Percentiles rank a stretch among this genome's conserved stretches.
phyloP scores from a whole-genome alignment of 495 filamentous ascomycete genomes.

The Sphaerosporella brunnea region DNA sequence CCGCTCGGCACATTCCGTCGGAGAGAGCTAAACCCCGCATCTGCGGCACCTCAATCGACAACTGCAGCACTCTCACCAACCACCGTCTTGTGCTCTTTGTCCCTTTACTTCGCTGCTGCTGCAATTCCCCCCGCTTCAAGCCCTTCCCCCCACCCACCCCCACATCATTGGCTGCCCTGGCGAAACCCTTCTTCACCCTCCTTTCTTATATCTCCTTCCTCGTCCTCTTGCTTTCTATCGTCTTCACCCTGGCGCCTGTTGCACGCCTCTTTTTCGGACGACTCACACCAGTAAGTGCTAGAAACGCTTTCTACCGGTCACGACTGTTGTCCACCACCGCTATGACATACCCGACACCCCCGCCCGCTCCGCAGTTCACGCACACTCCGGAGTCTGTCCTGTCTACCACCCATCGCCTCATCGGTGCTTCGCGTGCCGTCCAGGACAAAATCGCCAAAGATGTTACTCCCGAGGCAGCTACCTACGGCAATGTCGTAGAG shows the following conservation, averaged over 20 bases:
- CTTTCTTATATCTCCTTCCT: conserved; percentile 7
- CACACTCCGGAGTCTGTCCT: conserved; percentile 62
- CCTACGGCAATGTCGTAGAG: conserved; percentile 46
- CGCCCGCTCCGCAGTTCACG: conserved; percentile 53
- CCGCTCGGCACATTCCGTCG: too few relatives aligned
- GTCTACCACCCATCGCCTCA: conserved; percentile 56
- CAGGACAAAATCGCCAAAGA: conserved; percentile 58
- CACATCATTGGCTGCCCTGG: too few relatives aligned
- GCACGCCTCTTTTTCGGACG: conserved; percentile 28
- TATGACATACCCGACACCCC: conserved; percentile 41
- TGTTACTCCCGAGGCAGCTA: conserved; percentile 45
- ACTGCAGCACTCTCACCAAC: too few relatives aligned
- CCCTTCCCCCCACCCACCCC: background rate
- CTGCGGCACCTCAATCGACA: background rate
- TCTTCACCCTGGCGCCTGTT: conserved; percentile 30
- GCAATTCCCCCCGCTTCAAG: background rate
- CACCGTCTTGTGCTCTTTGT: background rate
- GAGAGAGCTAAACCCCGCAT: too few relatives aligned
- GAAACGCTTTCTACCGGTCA: conserved; percentile 38
- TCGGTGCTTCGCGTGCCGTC: conserved; percentile 46
- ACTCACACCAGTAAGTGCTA: too few relatives aligned
- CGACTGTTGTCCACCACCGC: conserved; percentile 30
- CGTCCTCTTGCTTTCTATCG: conserved; percentile 15
- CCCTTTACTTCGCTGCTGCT: background rate
- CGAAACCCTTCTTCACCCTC: too few relatives aligned